Conservation (phyloP, 179 eudicot species). For the Spinacia oleracea region DNA sequence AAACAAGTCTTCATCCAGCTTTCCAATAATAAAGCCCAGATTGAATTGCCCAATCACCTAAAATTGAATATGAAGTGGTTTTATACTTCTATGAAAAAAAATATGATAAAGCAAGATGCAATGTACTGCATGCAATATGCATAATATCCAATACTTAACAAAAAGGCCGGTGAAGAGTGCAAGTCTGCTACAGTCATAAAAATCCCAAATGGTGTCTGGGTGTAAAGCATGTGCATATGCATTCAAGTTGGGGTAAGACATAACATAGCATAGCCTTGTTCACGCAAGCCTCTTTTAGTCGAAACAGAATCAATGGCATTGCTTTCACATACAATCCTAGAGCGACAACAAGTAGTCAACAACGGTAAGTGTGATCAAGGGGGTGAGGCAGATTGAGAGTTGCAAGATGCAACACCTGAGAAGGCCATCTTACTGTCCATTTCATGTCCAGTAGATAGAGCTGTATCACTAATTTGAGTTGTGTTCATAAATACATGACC, state of each 20-base stretch:
- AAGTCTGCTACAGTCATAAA: not conserved
- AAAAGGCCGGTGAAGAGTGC: slow-evolving; percentile 2
- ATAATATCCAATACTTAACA: not conserved
- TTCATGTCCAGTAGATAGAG: not conserved
- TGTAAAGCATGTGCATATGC: not conserved
- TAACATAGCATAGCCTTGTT: not conserved
- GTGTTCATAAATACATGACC: not conserved
- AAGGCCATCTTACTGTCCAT: not conserved
- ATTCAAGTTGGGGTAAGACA: not conserved
- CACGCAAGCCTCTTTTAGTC: not conserved
- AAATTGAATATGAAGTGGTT: not conserved
- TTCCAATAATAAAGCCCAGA: slow-evolving; percentile 93
- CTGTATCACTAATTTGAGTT: not conserved
- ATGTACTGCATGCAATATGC: no score
- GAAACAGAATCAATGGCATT: not conserved
- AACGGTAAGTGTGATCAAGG: not conserved
- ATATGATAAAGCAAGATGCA: slow-evolving; percentile 3
- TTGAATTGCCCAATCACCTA: slow-evolving; percentile 97
- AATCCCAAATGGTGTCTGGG: no score
- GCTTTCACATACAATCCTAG: not conserved
- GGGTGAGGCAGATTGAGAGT: not conserved
- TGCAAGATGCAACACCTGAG: not conserved
- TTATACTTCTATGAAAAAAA: slow-evolving; percentile 10
- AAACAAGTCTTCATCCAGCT: slow-evolving; percentile 82
- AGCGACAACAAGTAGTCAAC: not conserved